Evolutionary conservation across 345 rosid species (phyloP), one percentile per base, ranked within the genome.

Genomic region (Euphorbia tirucalli): DNA sequence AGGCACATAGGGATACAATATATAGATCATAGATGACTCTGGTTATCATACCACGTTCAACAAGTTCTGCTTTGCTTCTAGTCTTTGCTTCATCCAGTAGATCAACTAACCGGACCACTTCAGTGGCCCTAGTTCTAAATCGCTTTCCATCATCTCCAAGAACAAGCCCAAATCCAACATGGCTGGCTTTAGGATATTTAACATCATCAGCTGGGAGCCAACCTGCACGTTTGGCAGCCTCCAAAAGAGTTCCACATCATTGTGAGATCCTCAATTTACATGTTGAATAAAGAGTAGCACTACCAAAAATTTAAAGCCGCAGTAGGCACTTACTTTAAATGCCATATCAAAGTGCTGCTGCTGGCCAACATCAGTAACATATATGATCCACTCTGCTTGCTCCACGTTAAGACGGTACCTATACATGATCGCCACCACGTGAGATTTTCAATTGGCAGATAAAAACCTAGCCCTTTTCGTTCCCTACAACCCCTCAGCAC

Each of bases 321-420:
- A 32, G 28, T 52, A 15, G 69, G 65, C 62, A 78, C 93, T 61
- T 80, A 92, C 99, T 77, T 87, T 89, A 85, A 95, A 95, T 43
- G 90, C 67, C 98, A 92, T 95, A 66, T 88, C 88, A 73, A 92
- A 95, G 76, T 95, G 99, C 72, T 87, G 91, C 75, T 91, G 90
- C 84, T 95, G 99, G 74, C 97, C 99, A 70, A 90, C 97, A 88
- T 95, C 99, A 41, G 99, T 95, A 62, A 92, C 89, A 78, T 95
- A 95, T 65, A 90, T 87, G 61, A 95, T 92, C 99, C 97, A 92
- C 70, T 92, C 94, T 66, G 94, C 99, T 82, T 85, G 90, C 84
- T 95, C 99, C 82, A 87, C 93, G 73, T 89, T 90, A 24, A 92
- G 87, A 66, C 99, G 96, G 77, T 92, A 95, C 99, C 97, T 95